Evolutionary conservation across 2,329 filamentous ascomycete genomes (phyloP).

Genomic region (Zymoseptoria brevis): DNA sequence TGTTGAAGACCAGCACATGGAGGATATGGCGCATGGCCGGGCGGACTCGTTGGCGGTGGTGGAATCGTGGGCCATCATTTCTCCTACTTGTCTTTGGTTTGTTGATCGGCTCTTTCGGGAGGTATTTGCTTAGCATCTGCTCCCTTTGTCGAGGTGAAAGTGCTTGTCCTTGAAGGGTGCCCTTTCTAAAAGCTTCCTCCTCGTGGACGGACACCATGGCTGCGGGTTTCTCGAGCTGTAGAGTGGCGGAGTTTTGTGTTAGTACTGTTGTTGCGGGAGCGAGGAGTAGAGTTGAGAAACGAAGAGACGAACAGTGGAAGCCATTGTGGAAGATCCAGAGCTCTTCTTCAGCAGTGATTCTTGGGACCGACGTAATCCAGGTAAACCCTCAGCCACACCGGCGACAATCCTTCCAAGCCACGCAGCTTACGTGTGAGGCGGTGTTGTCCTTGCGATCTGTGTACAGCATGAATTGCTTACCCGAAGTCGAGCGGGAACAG

Average conservation of each 20-base stretch:
- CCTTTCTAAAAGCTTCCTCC: neutral
- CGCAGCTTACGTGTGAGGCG: neutral
- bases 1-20: constrained; percentile 57
- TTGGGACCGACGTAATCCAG: neutral
- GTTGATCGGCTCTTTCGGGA: constrained; percentile 20
- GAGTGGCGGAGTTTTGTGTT: neutral
- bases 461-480: neutral
- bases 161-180: constrained; percentile 14
- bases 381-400: neutral
- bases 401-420: neutral
- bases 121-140: constrained; percentile 27
- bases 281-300: neutral
- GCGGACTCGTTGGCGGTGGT: constrained; percentile 23
- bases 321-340: neutral
- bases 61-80: constrained; percentile 13
- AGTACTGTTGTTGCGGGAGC: neutral
- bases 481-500: neutral
- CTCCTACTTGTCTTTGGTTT: constrained; percentile 2
- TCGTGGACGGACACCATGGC: neutral
- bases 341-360: neutral
- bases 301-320: neutral
- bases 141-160: constrained; percentile 27
- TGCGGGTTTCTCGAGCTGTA: neutral
- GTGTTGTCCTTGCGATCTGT: neutral
- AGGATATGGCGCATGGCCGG: constrained; percentile 34